Conservation (phyloP, 768 basidiomycete genomes). For the Mycena venus region DNA sequence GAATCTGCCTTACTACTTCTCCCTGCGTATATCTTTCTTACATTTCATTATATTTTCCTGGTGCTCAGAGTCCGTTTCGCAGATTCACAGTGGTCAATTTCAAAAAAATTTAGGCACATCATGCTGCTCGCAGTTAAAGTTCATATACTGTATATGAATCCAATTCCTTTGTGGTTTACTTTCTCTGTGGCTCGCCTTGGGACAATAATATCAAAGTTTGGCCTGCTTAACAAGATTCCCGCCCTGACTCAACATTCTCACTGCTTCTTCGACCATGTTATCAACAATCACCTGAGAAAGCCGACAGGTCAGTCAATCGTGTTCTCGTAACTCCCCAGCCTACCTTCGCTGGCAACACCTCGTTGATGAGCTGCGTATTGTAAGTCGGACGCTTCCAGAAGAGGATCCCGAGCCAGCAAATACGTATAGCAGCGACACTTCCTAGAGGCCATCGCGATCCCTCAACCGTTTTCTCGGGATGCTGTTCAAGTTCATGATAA, state of each 20-base stretch:
- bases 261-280: conserved; percentile 21
- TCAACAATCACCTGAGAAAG: conserved; percentile 14
- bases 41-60: too few relatives aligned
- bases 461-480: conserved; percentile 15
- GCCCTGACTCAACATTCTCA: not conserved
- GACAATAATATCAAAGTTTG: conserved; percentile 26
- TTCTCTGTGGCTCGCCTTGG: too few relatives aligned
- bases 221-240: not conserved
- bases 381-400: not conserved
- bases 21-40: too few relatives aligned
- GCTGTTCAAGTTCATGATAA: conserved; percentile 10
- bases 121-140: too few relatives aligned
- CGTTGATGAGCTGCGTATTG: conserved; percentile 14
- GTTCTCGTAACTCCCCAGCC: not conserved
- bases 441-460: conserved; percentile 16
- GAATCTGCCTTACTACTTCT: too few relatives aligned
- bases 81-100: too few relatives aligned
- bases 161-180: too few relatives aligned
- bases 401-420: not conserved
- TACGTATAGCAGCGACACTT: conserved; percentile 21
- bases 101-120: too few relatives aligned
- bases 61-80: too few relatives aligned
- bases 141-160: too few relatives aligned
- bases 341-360: conserved; percentile 21
- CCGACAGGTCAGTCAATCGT: too few relatives aligned